Evolutionary conservation across 495 filamentous ascomycete species (phyloP).

Genomic region (Tuber umbilicatum): DNA sequence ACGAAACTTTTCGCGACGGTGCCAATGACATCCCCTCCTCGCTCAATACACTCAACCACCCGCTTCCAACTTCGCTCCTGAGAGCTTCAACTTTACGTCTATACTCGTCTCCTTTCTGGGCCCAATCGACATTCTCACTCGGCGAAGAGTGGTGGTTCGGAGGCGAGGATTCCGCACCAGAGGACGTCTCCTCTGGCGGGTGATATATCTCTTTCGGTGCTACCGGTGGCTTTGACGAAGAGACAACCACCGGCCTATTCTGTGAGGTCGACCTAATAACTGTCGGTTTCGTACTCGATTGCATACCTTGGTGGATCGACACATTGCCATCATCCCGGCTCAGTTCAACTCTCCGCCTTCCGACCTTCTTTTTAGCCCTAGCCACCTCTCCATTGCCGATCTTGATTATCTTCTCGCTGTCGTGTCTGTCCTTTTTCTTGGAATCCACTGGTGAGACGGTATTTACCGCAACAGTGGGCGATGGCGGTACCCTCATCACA

Average conservation of each 20-base stretch:
- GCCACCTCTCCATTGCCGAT: conserved; percentile 45
- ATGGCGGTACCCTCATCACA: conserved; percentile 59
- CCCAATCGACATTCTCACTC: conserved; percentile 55
- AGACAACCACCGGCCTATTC: conserved; percentile 46
- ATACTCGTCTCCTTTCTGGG: conserved; percentile 68
- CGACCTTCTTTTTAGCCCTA: conserved; percentile 49
- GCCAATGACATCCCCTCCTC: conserved; percentile 60
- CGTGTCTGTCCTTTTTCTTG: conserved; percentile 49
- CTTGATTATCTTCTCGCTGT: conserved; percentile 48
- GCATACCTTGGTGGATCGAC: conserved; percentile 14
- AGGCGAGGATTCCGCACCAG: conserved; percentile 43
- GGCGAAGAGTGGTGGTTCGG: conserved; percentile 43
- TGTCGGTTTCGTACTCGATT: conserved; percentile 4
- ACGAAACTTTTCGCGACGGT: conserved; percentile 42
- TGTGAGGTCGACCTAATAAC: conserved; percentile 1
- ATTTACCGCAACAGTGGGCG: conserved; percentile 57
- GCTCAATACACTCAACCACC: conserved; percentile 76
- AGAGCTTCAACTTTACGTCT: conserved; percentile 77
- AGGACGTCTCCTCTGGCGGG: conserved; percentile 36
- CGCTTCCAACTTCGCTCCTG: conserved; percentile 71
- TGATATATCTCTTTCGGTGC: conserved; percentile 45
- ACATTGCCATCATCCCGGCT: conserved; percentile 35
- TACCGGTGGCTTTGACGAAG: conserved; percentile 44
- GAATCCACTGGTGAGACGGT: conserved; percentile 55
- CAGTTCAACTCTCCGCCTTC: conserved; percentile 60